A percentile compares a stretch with the other conserved stretches of the same genome.
phyloP scores from a whole-genome alignment of 768 basidiomycete species.

The Leccinum broughii region DNA sequence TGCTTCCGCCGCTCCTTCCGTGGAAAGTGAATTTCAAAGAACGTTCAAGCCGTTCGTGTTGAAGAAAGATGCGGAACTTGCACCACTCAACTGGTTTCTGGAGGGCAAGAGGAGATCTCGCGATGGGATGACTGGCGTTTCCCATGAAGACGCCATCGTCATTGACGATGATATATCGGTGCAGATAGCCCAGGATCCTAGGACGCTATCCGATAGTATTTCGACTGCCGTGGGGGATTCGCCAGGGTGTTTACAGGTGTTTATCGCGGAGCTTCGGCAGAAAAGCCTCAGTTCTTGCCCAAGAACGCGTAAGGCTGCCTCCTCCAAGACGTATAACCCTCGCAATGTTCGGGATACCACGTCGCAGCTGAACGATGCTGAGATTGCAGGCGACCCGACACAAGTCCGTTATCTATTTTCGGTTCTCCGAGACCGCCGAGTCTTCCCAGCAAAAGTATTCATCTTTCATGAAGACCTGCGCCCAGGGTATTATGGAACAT shows the following conservation, averaged over 20 bases:
- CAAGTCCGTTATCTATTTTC: conserved; percentile 65
- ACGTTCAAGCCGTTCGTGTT: conserved; percentile 78
- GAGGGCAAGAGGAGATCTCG: conserved; percentile 30
- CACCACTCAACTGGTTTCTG: conserved; percentile 72
- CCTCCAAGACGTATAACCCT: conserved; percentile 32
- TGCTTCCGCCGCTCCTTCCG: conserved; percentile 35
- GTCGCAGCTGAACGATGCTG: conserved; percentile 70
- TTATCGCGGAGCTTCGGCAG: conserved; percentile 35
- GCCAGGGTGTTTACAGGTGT: conserved; percentile 14
- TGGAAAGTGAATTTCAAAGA: conserved; percentile 65
- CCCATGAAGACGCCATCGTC: conserved; percentile 53
- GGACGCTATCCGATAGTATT: conserved; percentile 5
- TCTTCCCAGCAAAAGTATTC: conserved; percentile 76
- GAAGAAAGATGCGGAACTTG: conserved; percentile 72
- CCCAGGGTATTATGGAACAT: conserved; percentile 94
- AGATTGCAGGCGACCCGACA: conserved; percentile 69
- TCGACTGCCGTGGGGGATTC: not conserved
- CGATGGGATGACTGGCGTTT: conserved; percentile 22
- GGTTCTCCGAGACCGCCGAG: conserved; percentile 58
- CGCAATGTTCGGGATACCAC: conserved; percentile 54
- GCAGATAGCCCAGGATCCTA: conserved; percentile 9
- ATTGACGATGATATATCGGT: conserved; percentile 46
- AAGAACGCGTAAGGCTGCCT: conserved; percentile 17
- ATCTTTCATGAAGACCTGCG: conserved; percentile 83
- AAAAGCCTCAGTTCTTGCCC: conserved; percentile 21